phyloP scores from a whole-genome alignment of 2,329 filamentous ascomycete species.

The Pseudopithomyces maydicus region DNA sequence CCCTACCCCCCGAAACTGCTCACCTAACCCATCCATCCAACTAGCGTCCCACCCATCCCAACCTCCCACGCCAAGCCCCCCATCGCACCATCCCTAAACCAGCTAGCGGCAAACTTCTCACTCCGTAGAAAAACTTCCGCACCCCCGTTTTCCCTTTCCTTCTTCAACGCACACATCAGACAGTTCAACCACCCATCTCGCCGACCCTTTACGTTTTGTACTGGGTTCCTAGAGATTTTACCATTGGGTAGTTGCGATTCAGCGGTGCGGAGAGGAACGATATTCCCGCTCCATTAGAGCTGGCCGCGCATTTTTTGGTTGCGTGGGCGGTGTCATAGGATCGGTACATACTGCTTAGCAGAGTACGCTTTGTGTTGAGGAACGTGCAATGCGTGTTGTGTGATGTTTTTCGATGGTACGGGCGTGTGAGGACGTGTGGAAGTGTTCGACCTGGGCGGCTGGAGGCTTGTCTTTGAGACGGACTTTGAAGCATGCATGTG shows the following conservation, averaged over 20 bases:
- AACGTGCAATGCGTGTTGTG: not conserved
- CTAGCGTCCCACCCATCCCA: not conserved
- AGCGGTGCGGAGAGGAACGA: slow-evolving; percentile 62
- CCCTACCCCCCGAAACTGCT: too few species aligned
- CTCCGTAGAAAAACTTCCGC: slow-evolving; percentile 27
- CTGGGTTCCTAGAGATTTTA: slow-evolving; percentile 32
- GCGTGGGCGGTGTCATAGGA: slow-evolving; percentile 85
- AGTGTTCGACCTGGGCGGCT: too few species aligned
- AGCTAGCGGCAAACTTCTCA: not conserved
- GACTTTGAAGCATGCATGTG: too few species aligned
- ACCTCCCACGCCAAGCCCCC: not conserved
- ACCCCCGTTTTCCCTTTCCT: slow-evolving; percentile 10
- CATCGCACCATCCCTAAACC: not conserved
- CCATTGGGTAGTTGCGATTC: slow-evolving; percentile 59
- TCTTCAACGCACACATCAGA: slow-evolving; percentile 45
- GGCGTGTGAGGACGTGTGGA: too few species aligned
- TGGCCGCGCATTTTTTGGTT: slow-evolving; percentile 71
- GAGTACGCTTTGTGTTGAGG: not conserved
- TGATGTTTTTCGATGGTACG: not conserved
- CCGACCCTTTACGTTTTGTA: slow-evolving; percentile 46
- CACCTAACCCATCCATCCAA: too few species aligned
- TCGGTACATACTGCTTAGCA: slow-evolving; percentile 62
- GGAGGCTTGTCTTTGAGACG: too few species aligned
- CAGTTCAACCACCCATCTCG: slow-evolving; percentile 47
- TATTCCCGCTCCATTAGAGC: slow-evolving; percentile 70